Percentiles rank a stretch among this genome's conserved stretches.
phyloP scores from a whole-genome alignment of 192 early-diverging fungal genomes.

The Coemansia sp. region DNA sequence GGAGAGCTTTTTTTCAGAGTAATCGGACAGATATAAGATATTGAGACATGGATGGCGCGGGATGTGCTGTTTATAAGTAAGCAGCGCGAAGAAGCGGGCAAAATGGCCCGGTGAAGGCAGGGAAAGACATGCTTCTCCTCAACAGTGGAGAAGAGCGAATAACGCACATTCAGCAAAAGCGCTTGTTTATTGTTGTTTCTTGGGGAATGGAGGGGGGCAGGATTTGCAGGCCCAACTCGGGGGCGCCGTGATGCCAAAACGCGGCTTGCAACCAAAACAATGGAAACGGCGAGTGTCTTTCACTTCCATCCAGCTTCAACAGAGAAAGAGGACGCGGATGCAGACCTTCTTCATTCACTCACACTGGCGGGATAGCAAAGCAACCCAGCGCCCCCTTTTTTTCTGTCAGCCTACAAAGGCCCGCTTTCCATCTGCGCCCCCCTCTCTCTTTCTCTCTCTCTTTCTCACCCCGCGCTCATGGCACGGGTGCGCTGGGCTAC shows the following conservation, averaged over 20 bases:
- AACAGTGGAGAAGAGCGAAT: not conserved
- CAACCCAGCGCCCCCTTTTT: not conserved
- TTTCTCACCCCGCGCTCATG: not conserved
- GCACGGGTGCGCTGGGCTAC: not conserved
- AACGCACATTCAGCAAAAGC: not conserved
- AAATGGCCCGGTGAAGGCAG: not conserved
- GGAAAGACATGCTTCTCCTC: not conserved
- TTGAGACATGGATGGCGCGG: conserved; percentile 1
- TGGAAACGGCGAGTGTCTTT: too few relatives aligned
- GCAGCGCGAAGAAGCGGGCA: not conserved
- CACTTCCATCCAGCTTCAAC: too few relatives aligned
- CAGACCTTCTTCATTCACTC: too few relatives aligned
- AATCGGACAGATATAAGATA: too few relatives aligned
- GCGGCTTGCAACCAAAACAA: too few relatives aligned
- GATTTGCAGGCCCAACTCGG: too few relatives aligned
- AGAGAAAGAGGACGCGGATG: too few relatives aligned
- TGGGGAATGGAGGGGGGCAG: too few relatives aligned
- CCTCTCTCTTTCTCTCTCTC: too few relatives aligned
- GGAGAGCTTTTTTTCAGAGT: too few relatives aligned
- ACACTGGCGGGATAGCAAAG: too few relatives aligned
- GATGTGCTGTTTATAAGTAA: not conserved
- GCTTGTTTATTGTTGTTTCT: not conserved
- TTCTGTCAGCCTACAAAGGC: not conserved
- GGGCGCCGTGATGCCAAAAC: too few relatives aligned
- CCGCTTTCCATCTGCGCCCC: not conserved